Evolutionary conservation across 2,329 filamentous ascomycete genomes (phyloP).

Genomic region (Penicillium polonicum): DNA sequence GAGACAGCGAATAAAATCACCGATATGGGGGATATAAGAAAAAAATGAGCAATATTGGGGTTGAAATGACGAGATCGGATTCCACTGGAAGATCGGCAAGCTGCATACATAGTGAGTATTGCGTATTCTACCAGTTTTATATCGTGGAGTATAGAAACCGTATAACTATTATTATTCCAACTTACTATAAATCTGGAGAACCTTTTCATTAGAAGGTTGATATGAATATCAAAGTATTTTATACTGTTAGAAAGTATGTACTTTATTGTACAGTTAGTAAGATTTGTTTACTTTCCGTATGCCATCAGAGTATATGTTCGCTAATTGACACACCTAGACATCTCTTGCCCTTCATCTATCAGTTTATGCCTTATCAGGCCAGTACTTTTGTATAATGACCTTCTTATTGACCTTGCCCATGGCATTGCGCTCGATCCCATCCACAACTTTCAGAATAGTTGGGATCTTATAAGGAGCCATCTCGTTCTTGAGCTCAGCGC

Average conservation of each 20-base stretch:
- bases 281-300: background rate
- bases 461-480: conserved; percentile 91
- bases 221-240: background rate
- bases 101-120: background rate
- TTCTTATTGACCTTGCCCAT: conserved; percentile 76
- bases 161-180: background rate
- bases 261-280: background rate
- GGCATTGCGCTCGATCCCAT: conserved; percentile 56
- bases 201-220: background rate
- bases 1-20: background rate
- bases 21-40: background rate
- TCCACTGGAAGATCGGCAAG: background rate
- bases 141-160: background rate
- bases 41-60: conserved; percentile 5
- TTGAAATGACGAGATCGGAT: conserved; percentile 1
- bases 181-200: background rate
- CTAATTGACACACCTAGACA: background rate
- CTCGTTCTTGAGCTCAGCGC: conserved; percentile 36
- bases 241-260: background rate
- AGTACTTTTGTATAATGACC: conserved; percentile 40
- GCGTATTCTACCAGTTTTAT: background rate
- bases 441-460: conserved; percentile 78
- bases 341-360: background rate
- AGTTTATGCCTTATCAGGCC: conserved; percentile 27
- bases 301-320: background rate